Percentiles rank a stretch among this genome's conserved stretches.
Evolutionary conservation across 2,329 filamentous ascomycete genomes (phyloP).

Genomic region (Arthrobotrys sinensis): DNA sequence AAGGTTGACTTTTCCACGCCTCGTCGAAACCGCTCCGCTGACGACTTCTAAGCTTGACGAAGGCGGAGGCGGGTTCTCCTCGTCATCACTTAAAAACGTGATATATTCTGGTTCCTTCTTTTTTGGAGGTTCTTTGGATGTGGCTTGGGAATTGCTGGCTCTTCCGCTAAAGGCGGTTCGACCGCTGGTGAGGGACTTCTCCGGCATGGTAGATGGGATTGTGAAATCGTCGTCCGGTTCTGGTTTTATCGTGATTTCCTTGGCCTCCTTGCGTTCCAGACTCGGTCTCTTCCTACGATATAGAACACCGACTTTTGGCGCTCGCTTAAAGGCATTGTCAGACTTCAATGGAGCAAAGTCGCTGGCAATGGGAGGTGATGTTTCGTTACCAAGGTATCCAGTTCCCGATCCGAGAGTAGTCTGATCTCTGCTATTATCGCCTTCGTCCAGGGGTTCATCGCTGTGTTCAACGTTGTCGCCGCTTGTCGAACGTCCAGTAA

Average conservation of each 20-base stretch:
- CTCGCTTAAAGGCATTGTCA: constrained; percentile 49
- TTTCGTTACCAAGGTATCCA: constrained; percentile 40
- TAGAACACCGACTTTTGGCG: constrained; percentile 49
- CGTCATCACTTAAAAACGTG: constrained; percentile 34
- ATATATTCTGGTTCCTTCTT: constrained; percentile 33
- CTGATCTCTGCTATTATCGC: constrained; percentile 7
- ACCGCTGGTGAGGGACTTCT: constrained; percentile 46
- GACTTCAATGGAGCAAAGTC: constrained; percentile 43
- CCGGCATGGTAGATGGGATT: constrained; percentile 52
- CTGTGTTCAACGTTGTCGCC: constrained; percentile 19
- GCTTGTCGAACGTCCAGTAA: constrained; percentile 39
- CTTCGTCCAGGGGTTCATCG: constrained; percentile 14
- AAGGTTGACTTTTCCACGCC: constrained; percentile 31
- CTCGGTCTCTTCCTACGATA: constrained; percentile 41
- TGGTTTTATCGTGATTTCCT: constrained; percentile 8
- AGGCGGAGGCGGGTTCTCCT: constrained; percentile 16
- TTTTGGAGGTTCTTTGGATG: not conserved
- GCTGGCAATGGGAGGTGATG: constrained; percentile 38
- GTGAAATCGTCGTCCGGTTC: constrained; percentile 38
- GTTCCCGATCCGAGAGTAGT: constrained; percentile 44
- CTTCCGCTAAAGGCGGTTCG: constrained; percentile 43
- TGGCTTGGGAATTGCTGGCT: not conserved
- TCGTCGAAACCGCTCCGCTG: constrained; percentile 14
- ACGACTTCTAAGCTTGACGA: constrained; percentile 40
- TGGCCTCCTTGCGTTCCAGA: constrained; percentile 17